These are phyloP conservation scores for Nephromyces sp. DNA, from an alignment of 169 alveolate species.

Conservation along the genomic window DNA sequence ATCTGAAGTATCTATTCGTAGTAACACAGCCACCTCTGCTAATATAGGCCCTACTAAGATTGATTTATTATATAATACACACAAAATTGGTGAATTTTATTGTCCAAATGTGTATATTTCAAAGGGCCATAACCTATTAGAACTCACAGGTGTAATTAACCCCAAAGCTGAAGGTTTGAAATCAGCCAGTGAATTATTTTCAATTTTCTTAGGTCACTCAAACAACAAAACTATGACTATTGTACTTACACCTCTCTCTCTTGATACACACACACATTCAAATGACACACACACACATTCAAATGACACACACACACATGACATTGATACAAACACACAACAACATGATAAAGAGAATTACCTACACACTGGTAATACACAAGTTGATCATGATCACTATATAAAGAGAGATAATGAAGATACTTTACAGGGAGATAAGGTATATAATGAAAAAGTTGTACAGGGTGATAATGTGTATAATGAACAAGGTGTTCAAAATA, in stretches of 20 bases:
- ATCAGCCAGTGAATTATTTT: neutral
- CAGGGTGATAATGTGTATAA: neutral
- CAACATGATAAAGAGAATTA: too few relatives aligned
- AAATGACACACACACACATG: too few relatives aligned
- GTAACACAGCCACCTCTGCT: neutral
- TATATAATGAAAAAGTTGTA: too few relatives aligned
- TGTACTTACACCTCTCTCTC: too few relatives aligned
- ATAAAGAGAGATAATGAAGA: too few relatives aligned
- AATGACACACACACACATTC: too few relatives aligned
- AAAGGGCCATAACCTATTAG: neutral
- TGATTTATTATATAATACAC: neutral
- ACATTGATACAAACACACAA: too few relatives aligned
- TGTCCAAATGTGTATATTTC: neutral
- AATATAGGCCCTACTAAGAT: neutral
- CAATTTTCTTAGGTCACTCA: neutral
- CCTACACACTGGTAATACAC: too few relatives aligned
- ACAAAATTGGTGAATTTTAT: neutral
- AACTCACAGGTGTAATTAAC: neutral
- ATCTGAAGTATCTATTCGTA: neutral
- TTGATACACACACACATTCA: too few relatives aligned
- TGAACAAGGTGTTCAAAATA: too few relatives aligned
- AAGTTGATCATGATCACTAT: too few relatives aligned
- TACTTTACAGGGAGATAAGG: neutral
- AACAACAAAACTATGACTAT: neutral
- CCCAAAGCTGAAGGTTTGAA: neutral